A percentile compares a stretch with the other conserved stretches of the same genome.
Evolutionary conservation across 2,329 filamentous ascomycete genomes (phyloP).

Genomic region (Aureobasidium sp.): DNA sequence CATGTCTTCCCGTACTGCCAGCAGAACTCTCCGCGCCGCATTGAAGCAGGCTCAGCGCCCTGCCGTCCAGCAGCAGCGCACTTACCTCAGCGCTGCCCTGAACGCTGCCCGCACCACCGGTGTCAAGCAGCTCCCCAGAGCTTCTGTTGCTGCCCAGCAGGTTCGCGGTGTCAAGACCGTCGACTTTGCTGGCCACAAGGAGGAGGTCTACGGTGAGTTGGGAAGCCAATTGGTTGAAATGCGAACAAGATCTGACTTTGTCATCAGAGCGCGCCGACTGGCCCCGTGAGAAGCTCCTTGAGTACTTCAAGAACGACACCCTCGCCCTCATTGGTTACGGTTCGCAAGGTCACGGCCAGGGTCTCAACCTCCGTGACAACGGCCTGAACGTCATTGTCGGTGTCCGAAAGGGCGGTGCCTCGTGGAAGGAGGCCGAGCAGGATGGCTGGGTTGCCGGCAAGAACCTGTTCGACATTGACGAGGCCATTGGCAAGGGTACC

Average conservation of each 20-base stretch:
- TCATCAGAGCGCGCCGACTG: slow-evolving; percentile 86
- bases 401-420: slow-evolving; percentile 96
- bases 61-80: slow-evolving; percentile 47
- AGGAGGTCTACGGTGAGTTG: slow-evolving; percentile 79
- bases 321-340: slow-evolving; percentile 98
- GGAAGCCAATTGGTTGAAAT: background rate
- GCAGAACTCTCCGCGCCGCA: slow-evolving; percentile 52
- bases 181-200: slow-evolving; percentile 93
- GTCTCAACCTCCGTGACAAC: slow-evolving; percentile 99
- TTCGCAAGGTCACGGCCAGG: slow-evolving; percentile 97
- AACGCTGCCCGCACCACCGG: slow-evolving; percentile 38
- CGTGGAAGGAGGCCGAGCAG: slow-evolving; percentile 94
- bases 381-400: slow-evolving; percentile 98
- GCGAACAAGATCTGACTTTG: slow-evolving; percentile 26
- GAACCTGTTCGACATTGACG: slow-evolving; percentile 97
- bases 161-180: slow-evolving; percentile 93
- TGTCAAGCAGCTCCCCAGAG: slow-evolving; percentile 38
- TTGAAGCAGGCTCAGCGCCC: slow-evolving; percentile 48
- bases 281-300: slow-evolving; percentile 95
- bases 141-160: slow-evolving; percentile 51
- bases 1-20: slow-evolving; percentile 74
- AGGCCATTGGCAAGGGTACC: slow-evolving; percentile 87
- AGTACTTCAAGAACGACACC: slow-evolving; percentile 99
- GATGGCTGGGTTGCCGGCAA: slow-evolving; percentile 98
- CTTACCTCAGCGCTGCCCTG: slow-evolving; percentile 52